These are phyloP conservation scores for Saturnispora dispora DNA, from an alignment of 805 yeast species.

Conservation along the genomic window DNA sequence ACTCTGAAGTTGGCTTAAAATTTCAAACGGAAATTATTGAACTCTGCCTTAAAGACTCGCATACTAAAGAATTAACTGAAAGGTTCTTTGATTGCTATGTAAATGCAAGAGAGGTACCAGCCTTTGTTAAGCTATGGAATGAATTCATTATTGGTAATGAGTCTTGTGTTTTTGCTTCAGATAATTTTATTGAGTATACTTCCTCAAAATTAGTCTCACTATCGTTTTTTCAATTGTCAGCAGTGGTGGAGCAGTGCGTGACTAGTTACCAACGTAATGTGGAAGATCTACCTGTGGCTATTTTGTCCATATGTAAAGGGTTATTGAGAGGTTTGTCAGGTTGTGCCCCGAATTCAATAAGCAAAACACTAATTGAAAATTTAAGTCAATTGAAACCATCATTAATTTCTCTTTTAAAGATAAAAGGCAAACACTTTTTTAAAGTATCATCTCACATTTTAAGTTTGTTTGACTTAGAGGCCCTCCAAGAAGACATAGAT, in stretches of 20 bases:
- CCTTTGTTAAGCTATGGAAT: slow-evolving; percentile 42
- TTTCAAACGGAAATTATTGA: slow-evolving; percentile 30
- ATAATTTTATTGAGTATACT: slow-evolving; percentile 29
- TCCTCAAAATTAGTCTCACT: slow-evolving; percentile 35
- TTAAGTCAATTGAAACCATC: slow-evolving; percentile 12
- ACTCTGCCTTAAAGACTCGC: not conserved
- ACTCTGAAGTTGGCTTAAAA: slow-evolving; percentile 48
- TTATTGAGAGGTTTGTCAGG: slow-evolving; percentile 27
- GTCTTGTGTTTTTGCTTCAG: slow-evolving; percentile 11
- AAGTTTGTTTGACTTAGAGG: slow-evolving; percentile 36
- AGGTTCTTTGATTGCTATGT: slow-evolving; percentile 33
- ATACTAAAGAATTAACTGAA: slow-evolving; percentile 3
- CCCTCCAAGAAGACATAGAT: slow-evolving; percentile 7
- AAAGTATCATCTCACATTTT: slow-evolving; percentile 38
- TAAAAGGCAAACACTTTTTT: slow-evolving; percentile 28
- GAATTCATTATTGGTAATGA: slow-evolving; percentile 11
- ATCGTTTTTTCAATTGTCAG: slow-evolving; percentile 38
- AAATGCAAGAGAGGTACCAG: slow-evolving; percentile 48
- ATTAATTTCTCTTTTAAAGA: slow-evolving; percentile 20
- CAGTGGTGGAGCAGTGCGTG: slow-evolving; percentile 19
- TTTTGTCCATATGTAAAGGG: slow-evolving; percentile 32
- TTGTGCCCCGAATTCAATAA: slow-evolving; percentile 22
- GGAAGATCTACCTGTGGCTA: slow-evolving; percentile 13
- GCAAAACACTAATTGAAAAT: slow-evolving; percentile 15
- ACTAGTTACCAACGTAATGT: slow-evolving; percentile 9